Evolutionary conservation across 2,329 filamentous ascomycete species (phyloP).

Genomic region (Stagonosporopsis chrysanthemi): DNA sequence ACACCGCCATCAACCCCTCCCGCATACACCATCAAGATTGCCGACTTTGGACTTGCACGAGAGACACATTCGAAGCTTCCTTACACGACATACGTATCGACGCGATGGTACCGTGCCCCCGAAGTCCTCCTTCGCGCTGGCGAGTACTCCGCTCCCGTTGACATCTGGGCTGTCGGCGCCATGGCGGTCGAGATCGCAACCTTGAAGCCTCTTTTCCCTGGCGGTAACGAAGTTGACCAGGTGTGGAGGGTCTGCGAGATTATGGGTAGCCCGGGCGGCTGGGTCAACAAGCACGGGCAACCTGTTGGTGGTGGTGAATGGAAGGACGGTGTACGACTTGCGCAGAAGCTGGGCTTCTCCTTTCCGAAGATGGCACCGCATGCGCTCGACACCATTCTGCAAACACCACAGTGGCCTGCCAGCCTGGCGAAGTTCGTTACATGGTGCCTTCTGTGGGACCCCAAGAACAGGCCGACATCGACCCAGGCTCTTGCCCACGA

Average conservation of each 20-base stretch:
- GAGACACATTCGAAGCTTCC: conserved; percentile 96
- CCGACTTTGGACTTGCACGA: conserved; percentile 95
- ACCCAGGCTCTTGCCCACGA: conserved; percentile 94
- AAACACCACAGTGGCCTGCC: conserved; percentile 87
- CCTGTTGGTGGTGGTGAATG: conserved; percentile 95
- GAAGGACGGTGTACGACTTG: conserved; percentile 91
- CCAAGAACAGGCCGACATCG: conserved; percentile 87
- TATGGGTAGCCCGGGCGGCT: conserved; percentile 98
- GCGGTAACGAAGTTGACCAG: conserved; percentile 97
- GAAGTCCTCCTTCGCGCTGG: conserved; percentile 93
- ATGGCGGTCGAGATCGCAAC: conserved; percentile 99
- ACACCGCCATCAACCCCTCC: conserved; percentile 95
- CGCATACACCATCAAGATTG: conserved; percentile 95
- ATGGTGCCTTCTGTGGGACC: conserved; percentile 99
- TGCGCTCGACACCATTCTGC: conserved; percentile 92
- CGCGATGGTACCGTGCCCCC: conserved; percentile 91
- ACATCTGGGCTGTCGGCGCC: conserved; percentile 97
- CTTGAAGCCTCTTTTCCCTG: conserved; percentile 93
- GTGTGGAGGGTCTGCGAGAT: conserved; percentile 99
- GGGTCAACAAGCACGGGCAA: conserved; percentile 90
- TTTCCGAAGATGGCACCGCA: conserved; percentile 99
- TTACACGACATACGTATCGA: conserved; percentile 98
- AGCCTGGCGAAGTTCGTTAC: conserved; percentile 93
- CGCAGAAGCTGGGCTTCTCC: conserved; percentile 95
- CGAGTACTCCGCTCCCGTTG: conserved; percentile 95